Base-by-base conservation (phyloP, 495 filamentous ascomycete genomes). In the Tricharina praecox region DNA sequence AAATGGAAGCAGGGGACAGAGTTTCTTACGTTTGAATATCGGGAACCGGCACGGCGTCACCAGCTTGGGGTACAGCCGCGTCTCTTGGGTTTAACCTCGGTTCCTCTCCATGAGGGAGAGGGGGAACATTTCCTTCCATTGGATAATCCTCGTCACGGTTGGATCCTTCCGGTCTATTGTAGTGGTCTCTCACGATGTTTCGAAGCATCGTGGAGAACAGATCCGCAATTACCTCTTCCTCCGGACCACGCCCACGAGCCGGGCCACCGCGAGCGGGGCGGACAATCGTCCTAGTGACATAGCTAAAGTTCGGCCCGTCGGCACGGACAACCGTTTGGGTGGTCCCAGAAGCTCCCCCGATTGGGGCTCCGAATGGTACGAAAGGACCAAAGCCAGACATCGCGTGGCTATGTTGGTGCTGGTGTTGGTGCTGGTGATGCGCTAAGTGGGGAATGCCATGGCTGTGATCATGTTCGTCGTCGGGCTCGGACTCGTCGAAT, bases 351-450 rank as follows among this genome's bases (percentile, higher is more conserved):
- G n/a, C n/a, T n/a, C n/a, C n/a, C n/a, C n/a, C n/a, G n/a, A n/a
- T n/a, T n/a, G n/a, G n/a, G n/a, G n/a, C n/a, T n/a, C n/a, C n/a
- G n/a, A n/a, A n/a, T n/a, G n/a, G n/a, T n/a, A n/a, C n/a, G n/a
- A n/a, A 4, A 64, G 59, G 20, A 54, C 53, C 41, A 47, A 40
- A 40, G 52, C 32, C n/a, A n/a, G n/a, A n/a, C n/a, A n/a, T n/a
- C 55, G 57, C 64, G 15, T 61, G 68, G 32, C 61, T 46, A 40
- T 62, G 60, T 34, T 58, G 23, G 37, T 55, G 49, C 43, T 63
- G 44, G 39, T 62, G 53, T 53, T 58, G 45, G 3, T 43, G 45
- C 51, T 49, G 32, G 49, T 42, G 35, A 10, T 26, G n/a, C n/a
- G n/a, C n/a, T n/a, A n/a, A n/a, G n/a, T n/a, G n/a, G n/a, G n/a